Base-by-base conservation (phyloP, 495 filamentous ascomycete genomes). In the Neurospora terricola region DNA sequence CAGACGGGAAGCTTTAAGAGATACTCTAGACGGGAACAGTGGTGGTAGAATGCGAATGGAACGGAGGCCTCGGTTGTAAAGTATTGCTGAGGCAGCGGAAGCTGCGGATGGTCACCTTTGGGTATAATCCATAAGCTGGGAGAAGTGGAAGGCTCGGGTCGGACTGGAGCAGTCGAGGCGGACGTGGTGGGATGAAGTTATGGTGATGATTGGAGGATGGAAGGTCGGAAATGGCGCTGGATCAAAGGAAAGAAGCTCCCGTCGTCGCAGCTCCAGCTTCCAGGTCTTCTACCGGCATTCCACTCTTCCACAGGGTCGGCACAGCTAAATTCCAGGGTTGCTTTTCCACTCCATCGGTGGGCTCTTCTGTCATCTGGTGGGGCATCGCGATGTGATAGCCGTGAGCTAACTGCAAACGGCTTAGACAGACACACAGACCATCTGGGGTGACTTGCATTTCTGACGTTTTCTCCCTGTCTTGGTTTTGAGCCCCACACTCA, bases 51-150 rank as follows among this genome's bases (percentile, higher is more conserved):
- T 16, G 14, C 27, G 54, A 66, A 66, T 62, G 54, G 54, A 7
- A 34, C 8, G 9, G 48, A 27, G 21, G 39, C 4, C 21, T 59
- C 21, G 10, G 48, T 9, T 27, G 27, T 36, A 66, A 66, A 34
- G 54, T 27, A 59, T 27, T 48, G 62, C 2, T 72, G 45, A 37
- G 37, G 72, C 78, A 77, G 78, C 78, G 59, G 70, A 70, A 45
- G 73, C 75, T 73, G 76, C 74, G 68, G 40, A 70, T 71, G 23
- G 71, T 78, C 75, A 78, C 75, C 78, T 77, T 38, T 48, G 38
- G 45, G 68, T 21, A 34, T 70, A 74, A 70, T 73, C 76, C 77
- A 78, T 78, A 66, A 66, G 54, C 54, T 34, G 70, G 40, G 16
- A 38, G 12, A 10, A 36, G 38, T 72, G 70, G 70, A 73, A 43